phyloP scores from a whole-genome alignment of 139 green algal species.

The Pleodorina starrii region DNA sequence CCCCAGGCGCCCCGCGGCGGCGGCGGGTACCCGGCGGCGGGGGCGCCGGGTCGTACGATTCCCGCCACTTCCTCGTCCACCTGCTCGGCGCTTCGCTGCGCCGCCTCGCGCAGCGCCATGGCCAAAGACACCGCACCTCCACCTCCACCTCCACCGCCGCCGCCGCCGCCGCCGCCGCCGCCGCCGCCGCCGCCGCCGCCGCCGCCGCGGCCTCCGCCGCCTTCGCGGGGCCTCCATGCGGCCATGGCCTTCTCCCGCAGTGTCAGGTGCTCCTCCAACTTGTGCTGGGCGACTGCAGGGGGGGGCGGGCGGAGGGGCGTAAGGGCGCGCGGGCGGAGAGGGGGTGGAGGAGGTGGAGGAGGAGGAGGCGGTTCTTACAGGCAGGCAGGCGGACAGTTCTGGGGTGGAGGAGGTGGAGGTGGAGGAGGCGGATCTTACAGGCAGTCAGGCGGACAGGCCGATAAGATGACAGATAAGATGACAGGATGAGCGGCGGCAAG shows the following conservation, averaged over 20 bases:
- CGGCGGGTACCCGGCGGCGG: neutral
- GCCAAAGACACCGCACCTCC: slow-evolving; percentile 19
- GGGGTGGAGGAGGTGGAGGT: too few relatives aligned
- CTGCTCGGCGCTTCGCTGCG: slow-evolving; percentile 6
- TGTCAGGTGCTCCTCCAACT: slow-evolving; percentile 44
- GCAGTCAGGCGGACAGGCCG: too few relatives aligned
- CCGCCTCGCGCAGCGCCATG: slow-evolving; percentile 17
- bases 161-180: too few relatives aligned
- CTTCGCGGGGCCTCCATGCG: neutral
- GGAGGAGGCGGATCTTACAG: too few relatives aligned
- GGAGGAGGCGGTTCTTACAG: too few relatives aligned
- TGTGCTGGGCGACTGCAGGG: slow-evolving; percentile 43
- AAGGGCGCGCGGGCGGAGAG: too few relatives aligned
- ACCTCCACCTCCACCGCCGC: too few relatives aligned
- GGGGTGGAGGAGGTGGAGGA: too few relatives aligned
- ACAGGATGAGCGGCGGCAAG: too few relatives aligned
- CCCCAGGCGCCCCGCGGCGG: neutral
- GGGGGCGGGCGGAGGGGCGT: neutral
- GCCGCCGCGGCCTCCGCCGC: too few relatives aligned
- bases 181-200: neutral
- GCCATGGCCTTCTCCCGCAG: slow-evolving; percentile 32
- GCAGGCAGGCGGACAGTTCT: too few relatives aligned
- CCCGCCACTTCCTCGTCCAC: slow-evolving; percentile 6
- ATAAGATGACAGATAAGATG: too few relatives aligned
- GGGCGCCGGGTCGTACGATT: neutral